Base-by-base conservation (phyloP, 805 yeast species). In the Barnettozyma siamensis region DNA sequence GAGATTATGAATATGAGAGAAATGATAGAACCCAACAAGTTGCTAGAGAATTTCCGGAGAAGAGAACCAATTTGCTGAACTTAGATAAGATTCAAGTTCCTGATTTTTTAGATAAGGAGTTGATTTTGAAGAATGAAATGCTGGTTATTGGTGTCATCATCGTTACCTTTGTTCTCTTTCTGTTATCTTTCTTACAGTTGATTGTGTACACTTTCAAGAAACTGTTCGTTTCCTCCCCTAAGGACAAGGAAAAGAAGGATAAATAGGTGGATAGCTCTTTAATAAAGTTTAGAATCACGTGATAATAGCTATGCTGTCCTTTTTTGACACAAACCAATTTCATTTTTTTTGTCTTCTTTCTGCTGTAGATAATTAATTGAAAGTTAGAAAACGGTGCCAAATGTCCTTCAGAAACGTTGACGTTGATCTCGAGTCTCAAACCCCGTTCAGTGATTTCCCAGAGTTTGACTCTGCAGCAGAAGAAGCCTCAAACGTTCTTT, bases 1-100 rank as follows among this genome's bases (percentile, higher is more conserved):
- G 84, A 40, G 61, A 58, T 33, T 43, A 60, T 4, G 87, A 80
- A 42, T 60, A 67, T 29, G 88, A 83, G 49, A 63, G 81, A 43
- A 78, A 80, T 51, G 60, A 71, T 35, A 67, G 67, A 47, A 51
- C 54, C 7, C 44, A 52, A 10, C 65, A 63, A 18, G 58, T 56
- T 19, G 56, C 45, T 30, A 60, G 57, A 32, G 38, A 45, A 15
- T 64, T 58, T 45, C 62, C 63, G 34, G 50, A 58, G 37, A 55
- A 59, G 40, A 48, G 62, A 36, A 62, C 70, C 15, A 54, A 60
- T 20, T 37, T 64, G 53, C 51, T 66, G 50, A 33, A 65, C 52
- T 30, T 59, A 52, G 37, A 44, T 28, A 26, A 53, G 27, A 28
- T 44, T 29, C 29, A 49, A 38, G 37, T 63, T 33, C 65, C 74